Percentiles rank a stretch among this genome's conserved stretches.
Conservation (phyloP, 345 rosid species). For the Euphorbia lathyris region DNA sequence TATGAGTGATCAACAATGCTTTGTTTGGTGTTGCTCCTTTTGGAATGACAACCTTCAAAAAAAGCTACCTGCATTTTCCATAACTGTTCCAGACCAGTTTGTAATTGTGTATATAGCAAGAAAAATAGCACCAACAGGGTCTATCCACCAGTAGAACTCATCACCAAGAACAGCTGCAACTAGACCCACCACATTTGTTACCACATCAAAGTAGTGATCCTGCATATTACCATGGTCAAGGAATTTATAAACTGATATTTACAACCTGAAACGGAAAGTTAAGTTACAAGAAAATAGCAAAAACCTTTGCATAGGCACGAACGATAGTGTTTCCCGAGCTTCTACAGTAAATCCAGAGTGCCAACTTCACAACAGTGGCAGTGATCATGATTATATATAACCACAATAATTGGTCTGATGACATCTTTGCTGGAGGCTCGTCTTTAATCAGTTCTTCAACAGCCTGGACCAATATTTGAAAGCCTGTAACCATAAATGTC, state of each 20-base stretch:
- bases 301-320: slow-evolving; percentile 89
- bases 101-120: slow-evolving; percentile 83
- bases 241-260: not conserved
- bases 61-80: slow-evolving; percentile 76
- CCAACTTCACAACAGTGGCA: slow-evolving; percentile 73
- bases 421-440: slow-evolving; percentile 47
- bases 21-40: not conserved
- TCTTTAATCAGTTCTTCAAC: slow-evolving; percentile 51
- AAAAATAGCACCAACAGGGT: slow-evolving; percentile 75
- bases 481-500: slow-evolving; percentile 43
- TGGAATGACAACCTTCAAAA: not conserved
- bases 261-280: not conserved
- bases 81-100: slow-evolving; percentile 86
- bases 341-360: slow-evolving; percentile 84
- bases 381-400: slow-evolving; percentile 69
- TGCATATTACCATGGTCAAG: slow-evolving; percentile 18
- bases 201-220: slow-evolving; percentile 93
- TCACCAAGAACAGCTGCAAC: slow-evolving; percentile 82
- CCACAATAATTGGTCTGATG: slow-evolving; percentile 54
- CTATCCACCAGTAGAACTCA: slow-evolving; percentile 82
- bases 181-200: slow-evolving; percentile 81
- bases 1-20: not conserved
- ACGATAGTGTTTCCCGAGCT: slow-evolving; percentile 72
- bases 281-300: not conserved
- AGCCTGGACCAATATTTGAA: slow-evolving; percentile 76